Evolutionary conservation across 2,329 filamentous ascomycete genomes (phyloP).

Genomic region (Pestalotiopsis sp.): DNA sequence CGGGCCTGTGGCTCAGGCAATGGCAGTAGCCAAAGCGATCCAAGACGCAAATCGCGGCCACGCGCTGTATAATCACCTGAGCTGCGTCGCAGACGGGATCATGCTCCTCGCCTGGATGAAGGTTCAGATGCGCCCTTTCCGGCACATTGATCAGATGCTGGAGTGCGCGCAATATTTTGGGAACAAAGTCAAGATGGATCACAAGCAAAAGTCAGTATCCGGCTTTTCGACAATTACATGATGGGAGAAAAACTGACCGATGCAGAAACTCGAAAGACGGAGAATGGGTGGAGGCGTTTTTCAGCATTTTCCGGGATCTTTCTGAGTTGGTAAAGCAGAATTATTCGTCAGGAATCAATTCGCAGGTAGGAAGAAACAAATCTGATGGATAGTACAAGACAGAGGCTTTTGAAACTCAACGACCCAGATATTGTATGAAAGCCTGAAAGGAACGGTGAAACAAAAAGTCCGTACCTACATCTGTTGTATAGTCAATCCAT

Average conservation of each 20-base stretch:
- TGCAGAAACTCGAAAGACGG: neutral
- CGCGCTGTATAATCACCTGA: conserved; percentile 1
- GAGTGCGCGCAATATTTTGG: conserved; percentile 3
- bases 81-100: conserved; percentile 6
- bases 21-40: neutral
- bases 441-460: too few species aligned
- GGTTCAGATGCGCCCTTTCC: conserved; percentile 5
- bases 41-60: neutral
- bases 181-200: neutral
- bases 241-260: neutral
- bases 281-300: neutral
- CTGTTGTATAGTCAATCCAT: too few species aligned
- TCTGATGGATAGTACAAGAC: neutral
- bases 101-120: neutral
- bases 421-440: too few species aligned
- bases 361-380: neutral
- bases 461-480: too few species aligned
- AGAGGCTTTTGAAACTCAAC: too few species aligned
- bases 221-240: neutral
- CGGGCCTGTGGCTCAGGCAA: neutral
- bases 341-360: neutral
- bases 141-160: conserved; percentile 4
- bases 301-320: neutral
- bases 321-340: conserved; percentile 2
- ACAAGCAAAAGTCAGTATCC: conserved; percentile 8